These are phyloP conservation scores for Grosmannia penicillata DNA, from an alignment of 2,329 filamentous ascomycete genomes.

Conservation along the genomic window DNA sequence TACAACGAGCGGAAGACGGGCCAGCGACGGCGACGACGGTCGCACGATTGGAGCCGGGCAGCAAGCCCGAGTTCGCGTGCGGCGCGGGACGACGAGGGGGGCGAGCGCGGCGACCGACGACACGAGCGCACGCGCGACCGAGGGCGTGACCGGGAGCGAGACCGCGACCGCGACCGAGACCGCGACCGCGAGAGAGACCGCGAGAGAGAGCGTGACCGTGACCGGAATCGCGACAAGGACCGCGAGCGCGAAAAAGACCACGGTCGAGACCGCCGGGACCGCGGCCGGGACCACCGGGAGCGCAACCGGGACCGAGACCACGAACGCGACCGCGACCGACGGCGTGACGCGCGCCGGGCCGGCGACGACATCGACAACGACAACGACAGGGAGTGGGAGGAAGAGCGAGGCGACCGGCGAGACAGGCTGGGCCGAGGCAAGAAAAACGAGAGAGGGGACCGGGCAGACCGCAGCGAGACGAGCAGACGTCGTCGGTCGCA, in stretches of 20 bases:
- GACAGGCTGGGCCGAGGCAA: conserved; percentile 1
- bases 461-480: too few relatives aligned
- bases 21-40: conserved; percentile 7
- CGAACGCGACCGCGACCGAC: background rate
- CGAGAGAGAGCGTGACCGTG: background rate
- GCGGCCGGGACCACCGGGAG: background rate
- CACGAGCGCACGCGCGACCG: conserved; percentile 1
- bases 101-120: conserved; percentile 12
- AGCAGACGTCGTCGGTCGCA: too few relatives aligned
- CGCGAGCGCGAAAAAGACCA: conserved; percentile 19
- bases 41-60: too few relatives aligned
- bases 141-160: conserved; percentile 12
- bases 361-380: background rate
- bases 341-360: background rate
- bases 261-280: background rate
- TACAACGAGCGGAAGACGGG: background rate
- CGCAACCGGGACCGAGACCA: background rate
- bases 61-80: too few relatives aligned
- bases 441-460: background rate
- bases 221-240: conserved; percentile 17
- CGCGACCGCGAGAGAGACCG: conserved; percentile 19
- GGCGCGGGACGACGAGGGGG: too few relatives aligned
- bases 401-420: conserved; percentile 7
- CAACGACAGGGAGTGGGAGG: conserved; percentile 5
- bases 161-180: conserved; percentile 17